phyloP scores from a whole-genome alignment of 192 early-diverging fungal species.

The Backusella psychrophila region DNA sequence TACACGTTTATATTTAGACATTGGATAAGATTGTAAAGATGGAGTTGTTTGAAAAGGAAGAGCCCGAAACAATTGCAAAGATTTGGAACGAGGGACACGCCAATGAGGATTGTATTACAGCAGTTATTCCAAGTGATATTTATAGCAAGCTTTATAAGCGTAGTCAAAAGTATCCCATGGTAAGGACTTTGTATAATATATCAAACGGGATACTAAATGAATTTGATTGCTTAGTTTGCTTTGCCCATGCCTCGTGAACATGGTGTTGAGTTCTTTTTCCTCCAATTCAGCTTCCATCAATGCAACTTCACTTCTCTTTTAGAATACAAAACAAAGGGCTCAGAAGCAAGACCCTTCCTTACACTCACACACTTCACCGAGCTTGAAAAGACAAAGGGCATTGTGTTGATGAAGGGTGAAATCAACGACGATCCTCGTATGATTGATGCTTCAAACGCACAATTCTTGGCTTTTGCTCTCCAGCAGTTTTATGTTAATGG shows the following conservation, averaged over 20 bases:
- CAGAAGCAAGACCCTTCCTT: conserved; percentile 76
- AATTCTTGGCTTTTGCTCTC: conserved; percentile 74
- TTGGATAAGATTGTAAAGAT: conserved; percentile 39
- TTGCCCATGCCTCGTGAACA: conserved; percentile 77
- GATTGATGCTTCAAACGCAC: conserved; percentile 66
- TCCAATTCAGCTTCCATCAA: conserved; percentile 87
- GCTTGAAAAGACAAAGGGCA: conserved; percentile 68
- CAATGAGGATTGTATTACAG: conserved; percentile 37
- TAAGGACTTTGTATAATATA: neutral
- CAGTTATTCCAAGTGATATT: conserved; percentile 29
- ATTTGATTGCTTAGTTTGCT: conserved; percentile 59
- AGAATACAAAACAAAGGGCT: conserved; percentile 85
- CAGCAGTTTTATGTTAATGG: conserved; percentile 91
- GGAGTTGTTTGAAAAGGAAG: conserved; percentile 37
- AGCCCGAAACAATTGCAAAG: conserved; percentile 25
- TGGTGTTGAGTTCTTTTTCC: conserved; percentile 83
- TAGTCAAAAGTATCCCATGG: conserved; percentile 40
- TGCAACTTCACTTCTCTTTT: conserved; percentile 82
- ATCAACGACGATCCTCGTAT: conserved; percentile 49
- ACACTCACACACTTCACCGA: conserved; percentile 90
- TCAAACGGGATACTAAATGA: neutral
- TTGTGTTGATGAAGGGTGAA: conserved; percentile 92
- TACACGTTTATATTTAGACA: conserved; percentile 9
- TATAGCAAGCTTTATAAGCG: conserved; percentile 33
- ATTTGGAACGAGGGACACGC: conserved; percentile 40